Conservation (phyloP, 2,329 filamentous ascomycete species). For the Trichophyton schoenleinii region DNA sequence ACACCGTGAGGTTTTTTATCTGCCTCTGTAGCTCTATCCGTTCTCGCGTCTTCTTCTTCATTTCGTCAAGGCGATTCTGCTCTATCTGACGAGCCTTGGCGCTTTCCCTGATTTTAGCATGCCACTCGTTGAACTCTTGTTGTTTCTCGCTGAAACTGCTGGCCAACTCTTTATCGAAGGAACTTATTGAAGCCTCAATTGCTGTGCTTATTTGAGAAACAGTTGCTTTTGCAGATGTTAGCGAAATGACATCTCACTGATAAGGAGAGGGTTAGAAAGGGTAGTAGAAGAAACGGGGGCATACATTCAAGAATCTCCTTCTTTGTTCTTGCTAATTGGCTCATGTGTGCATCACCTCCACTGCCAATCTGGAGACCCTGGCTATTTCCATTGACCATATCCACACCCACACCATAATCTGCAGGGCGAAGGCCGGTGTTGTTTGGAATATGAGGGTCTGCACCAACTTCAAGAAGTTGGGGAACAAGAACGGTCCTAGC, state of each 20-base stretch:
- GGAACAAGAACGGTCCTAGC: conserved; percentile 95
- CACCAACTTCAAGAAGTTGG: conserved; percentile 89
- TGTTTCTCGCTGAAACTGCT: conserved; percentile 74
- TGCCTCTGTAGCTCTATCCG: conserved; percentile 54
- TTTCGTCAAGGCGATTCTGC: conserved; percentile 56
- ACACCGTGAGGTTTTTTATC: conserved; percentile 63
- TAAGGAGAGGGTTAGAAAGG: background rate
- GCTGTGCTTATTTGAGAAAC: conserved; percentile 40
- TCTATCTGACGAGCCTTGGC: conserved; percentile 68
- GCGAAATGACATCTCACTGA: conserved; percentile 15
- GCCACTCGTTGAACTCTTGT: conserved; percentile 66
- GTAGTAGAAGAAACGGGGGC: conserved; percentile 6
- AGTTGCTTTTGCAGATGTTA: conserved; percentile 26
- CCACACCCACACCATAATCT: conserved; percentile 85
- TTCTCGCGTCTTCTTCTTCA: conserved; percentile 54
- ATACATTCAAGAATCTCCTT: conserved; percentile 36
- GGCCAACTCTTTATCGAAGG: conserved; percentile 67
- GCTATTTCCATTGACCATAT: conserved; percentile 39
- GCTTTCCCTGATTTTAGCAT: conserved; percentile 65
- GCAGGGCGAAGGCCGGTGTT: conserved; percentile 74
- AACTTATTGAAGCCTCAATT: conserved; percentile 68
- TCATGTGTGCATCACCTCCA: conserved; percentile 31
- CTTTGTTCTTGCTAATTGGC: conserved; percentile 34
- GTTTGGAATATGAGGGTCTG: conserved; percentile 84
- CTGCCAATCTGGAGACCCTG: conserved; percentile 33